Base-by-base conservation (phyloP, 345 rosid species). In the Populus alba region DNA sequence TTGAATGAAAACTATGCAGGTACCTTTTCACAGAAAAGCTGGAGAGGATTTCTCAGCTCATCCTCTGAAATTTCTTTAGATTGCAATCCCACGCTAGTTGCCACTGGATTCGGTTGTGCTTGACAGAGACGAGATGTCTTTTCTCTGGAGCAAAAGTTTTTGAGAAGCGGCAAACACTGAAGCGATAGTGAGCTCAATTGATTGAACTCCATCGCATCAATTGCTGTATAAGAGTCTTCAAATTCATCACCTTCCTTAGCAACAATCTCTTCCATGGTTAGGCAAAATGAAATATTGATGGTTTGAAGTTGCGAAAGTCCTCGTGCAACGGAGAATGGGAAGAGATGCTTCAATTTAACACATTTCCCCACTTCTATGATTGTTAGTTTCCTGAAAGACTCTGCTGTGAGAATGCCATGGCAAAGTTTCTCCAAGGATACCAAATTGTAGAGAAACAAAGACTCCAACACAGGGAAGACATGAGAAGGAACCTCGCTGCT, bases 371-470 rank as follows among this genome's bases (percentile, higher is more conserved):
- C 83, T 16, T 37, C 39, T 1, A 82, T 27, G 0, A 3, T 51
- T 74, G 61, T 71, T 31, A 84, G 23, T 33, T 74, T 70, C 59
- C 80, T 6, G 41, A 86, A 80, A 45, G 77, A 72, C 38, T 16
- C 12, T 12, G 29, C 27, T 17, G 7, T 8, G 4, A 27, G 18
- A 29, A 37, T 51, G 3, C 81, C 75, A 31, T 66, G 37, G 23
- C 75, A 80, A 38, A 80, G 75, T 13, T 57, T 75, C 75, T 47
- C 70, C 49, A 83, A 16, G 25, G 61, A 71, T 17, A 7, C 45
- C 73, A 79, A 16, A 63, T 25, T 51, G 1, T 45, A 7, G 31
- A 83, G 75, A 37, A 41, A 29, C 45, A 77, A 69, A 1, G 77
- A 77, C 75, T 72, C 74, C 25, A 72, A 27, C 23, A 23, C 5